Percentiles rank a stretch among this genome's conserved stretches.
Conservation (phyloP, 2,329 filamentous ascomycete genomes). For the Proliferodiscus dingleyae region DNA sequence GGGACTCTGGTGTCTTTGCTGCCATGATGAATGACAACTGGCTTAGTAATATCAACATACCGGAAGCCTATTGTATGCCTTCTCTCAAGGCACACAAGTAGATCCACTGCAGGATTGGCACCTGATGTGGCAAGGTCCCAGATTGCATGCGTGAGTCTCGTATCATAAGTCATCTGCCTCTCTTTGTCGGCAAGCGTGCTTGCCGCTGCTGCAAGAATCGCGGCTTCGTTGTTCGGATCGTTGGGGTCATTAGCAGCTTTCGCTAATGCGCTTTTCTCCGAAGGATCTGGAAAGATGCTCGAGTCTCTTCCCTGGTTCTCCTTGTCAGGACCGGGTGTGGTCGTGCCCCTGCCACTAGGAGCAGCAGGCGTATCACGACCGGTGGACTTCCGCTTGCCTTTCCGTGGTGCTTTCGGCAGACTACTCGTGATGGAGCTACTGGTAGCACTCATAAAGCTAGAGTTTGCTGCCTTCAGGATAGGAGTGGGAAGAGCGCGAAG, state of each 20-base stretch:
- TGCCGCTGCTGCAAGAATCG: slow-evolving; percentile 45
- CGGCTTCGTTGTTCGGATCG: slow-evolving; percentile 30
- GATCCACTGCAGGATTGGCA: slow-evolving; percentile 88
- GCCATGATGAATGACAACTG: slow-evolving; percentile 92
- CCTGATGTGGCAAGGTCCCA: slow-evolving; percentile 90
- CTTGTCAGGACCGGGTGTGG: slow-evolving; percentile 31
- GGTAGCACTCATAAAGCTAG: slow-evolving; percentile 88
- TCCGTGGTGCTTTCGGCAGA: slow-evolving; percentile 60
- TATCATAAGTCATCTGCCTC: slow-evolving; percentile 72
- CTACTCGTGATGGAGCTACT: slow-evolving; percentile 80
- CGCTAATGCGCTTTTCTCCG: slow-evolving; percentile 22
- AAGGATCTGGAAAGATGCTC: slow-evolving; percentile 27
- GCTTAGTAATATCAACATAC: slow-evolving; percentile 90
- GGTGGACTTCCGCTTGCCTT: slow-evolving; percentile 54
- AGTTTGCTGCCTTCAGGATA: slow-evolving; percentile 89
- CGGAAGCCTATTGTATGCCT: slow-evolving; percentile 90
- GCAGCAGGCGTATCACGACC: slow-evolving; percentile 34
- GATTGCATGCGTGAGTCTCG: slow-evolving; percentile 82
- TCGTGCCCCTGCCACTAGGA: slow-evolving; percentile 34
- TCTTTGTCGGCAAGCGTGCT: slow-evolving; percentile 64
- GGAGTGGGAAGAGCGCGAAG: slow-evolving; percentile 85
- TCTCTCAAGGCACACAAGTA: slow-evolving; percentile 88
- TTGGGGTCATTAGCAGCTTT: slow-evolving; percentile 23
- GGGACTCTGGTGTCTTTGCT: slow-evolving; percentile 86
- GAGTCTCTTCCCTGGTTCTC: slow-evolving; percentile 29